Evolutionary conservation across 129 eudicot species (phyloP), one percentile per base, ranked within the genome.

Genomic region (Helichrysum umbraculigerum): DNA sequence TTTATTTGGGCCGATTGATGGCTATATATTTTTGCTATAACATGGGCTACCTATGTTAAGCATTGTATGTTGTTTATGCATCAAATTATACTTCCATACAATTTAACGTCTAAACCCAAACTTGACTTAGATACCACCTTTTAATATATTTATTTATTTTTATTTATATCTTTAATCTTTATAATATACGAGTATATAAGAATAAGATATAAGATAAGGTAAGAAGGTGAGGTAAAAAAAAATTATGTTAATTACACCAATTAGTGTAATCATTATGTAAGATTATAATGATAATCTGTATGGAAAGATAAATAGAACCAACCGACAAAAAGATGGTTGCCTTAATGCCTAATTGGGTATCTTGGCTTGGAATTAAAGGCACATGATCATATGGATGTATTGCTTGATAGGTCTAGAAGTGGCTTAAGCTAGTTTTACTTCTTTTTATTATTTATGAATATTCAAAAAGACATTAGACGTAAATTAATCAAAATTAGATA

Each of bases 301-400:
- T 68, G 81, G 50, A 59, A 22, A 81, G 81, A 42, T 47, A 74
- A 44, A 76, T 73, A 67, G 54, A 78, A 80, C 82, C 82, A 76
- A 72, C 77, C 82, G 69, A 67, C 73, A 66, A 62, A 72, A 72
- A 3, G 5, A 51, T 3, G 25, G 22, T 56, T 56, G 22, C 61
- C 61, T 56, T 56, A 56, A 6, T 56, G 22, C 25, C 25, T 56
- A 17, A 56, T 56, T 56, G 22, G 77, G 75, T 76, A 76, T 79
- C 71, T 82, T 82, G 80, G 82, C 84, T 85, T 79, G 66, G 54
- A 85, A 79, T 81, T 82, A 74, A 82, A 75, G 89, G 67, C 66
- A 82, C 39, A 66, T 73, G 67, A 81, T 58, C 65, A 21, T 29
- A 10, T 16, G 39, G 41, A 41, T 61, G 19, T 58, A 66, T 51